Conservation (phyloP, 352 stramenopile species). For the Paralagenidium karlingii region DNA sequence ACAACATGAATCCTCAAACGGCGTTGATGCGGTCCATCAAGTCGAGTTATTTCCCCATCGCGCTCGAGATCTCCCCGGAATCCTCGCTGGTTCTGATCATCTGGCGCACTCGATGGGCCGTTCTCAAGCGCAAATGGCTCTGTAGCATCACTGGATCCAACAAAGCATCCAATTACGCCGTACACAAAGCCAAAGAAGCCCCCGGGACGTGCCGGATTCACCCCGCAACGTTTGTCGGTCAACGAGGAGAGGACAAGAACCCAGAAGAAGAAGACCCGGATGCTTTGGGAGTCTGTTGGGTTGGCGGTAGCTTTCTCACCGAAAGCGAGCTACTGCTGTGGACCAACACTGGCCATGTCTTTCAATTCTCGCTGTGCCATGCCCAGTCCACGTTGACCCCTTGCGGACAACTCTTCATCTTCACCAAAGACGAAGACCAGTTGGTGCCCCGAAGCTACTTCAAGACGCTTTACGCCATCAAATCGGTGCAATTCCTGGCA, state of each 20-base stretch:
- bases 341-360: slow-evolving; percentile 51
- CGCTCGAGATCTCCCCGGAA: slow-evolving; percentile 42
- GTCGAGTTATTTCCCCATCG: slow-evolving; percentile 53
- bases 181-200: slow-evolving; percentile 11
- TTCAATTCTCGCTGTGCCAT: slow-evolving; percentile 29
- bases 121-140: slow-evolving; percentile 72
- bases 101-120: slow-evolving; percentile 60
- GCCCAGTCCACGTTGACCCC: slow-evolving; percentile 7
- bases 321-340: slow-evolving; percentile 51
- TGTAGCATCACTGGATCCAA: slow-evolving; percentile 24
- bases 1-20: slow-evolving; percentile 76
- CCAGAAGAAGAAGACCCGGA: neutral
- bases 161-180: slow-evolving; percentile 10
- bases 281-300: slow-evolving; percentile 19
- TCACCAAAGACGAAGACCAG: slow-evolving; percentile 73
- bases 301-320: slow-evolving; percentile 50
- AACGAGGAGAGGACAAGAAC: neutral
- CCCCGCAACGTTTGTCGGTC: slow-evolving; percentile 14
- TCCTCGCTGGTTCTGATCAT: slow-evolving; percentile 56
- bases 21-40: slow-evolving; percentile 75
- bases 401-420: slow-evolving; percentile 59
- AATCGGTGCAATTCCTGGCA: slow-evolving; percentile 35
- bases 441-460: slow-evolving; percentile 65
- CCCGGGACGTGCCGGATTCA: slow-evolving; percentile 43
- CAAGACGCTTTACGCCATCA: slow-evolving; percentile 33